Percentiles rank a stretch among this genome's conserved stretches.
phyloP scores from a whole-genome alignment of 495 filamentous ascomycete genomes.

The Endocarpon pusillum region DNA sequence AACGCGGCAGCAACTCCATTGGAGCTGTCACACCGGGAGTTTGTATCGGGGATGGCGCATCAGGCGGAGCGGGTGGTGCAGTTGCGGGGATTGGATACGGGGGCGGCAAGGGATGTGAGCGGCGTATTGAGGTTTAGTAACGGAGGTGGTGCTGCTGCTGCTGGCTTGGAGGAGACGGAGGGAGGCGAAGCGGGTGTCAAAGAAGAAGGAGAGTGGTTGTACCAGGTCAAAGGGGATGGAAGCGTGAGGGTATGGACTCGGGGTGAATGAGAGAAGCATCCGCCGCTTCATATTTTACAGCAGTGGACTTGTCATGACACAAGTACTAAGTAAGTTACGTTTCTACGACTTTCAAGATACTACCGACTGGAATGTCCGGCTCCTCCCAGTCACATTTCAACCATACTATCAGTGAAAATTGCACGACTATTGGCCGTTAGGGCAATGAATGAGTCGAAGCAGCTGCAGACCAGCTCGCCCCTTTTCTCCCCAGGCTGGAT shows the following conservation, averaged over 20 bases:
- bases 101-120: conserved; percentile 76
- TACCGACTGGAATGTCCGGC: too few species aligned
- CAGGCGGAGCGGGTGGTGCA: conserved; percentile 51
- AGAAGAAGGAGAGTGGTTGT: conserved; percentile 60
- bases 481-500: too few species aligned
- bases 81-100: conserved; percentile 61
- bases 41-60: conserved; percentile 56
- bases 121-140: conserved; percentile 66
- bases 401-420: too few species aligned
- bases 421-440: too few species aligned
- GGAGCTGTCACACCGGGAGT: conserved; percentile 44
- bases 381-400: too few species aligned
- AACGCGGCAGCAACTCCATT: conserved; percentile 38
- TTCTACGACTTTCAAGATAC: too few species aligned
- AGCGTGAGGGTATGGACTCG: conserved; percentile 64
- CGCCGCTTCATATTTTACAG: too few species aligned
- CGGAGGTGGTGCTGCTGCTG: conserved; percentile 24
- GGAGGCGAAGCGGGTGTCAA: conserved; percentile 15
- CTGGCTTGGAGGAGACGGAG: conserved; percentile 10
- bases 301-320: too few species aligned
- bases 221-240: conserved; percentile 63
- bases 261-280: conserved; percentile 31
- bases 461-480: too few species aligned
- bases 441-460: too few species aligned
- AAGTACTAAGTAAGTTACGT: too few species aligned